A percentile compares a stretch with the other conserved stretches of the same genome.
Evolutionary conservation across 768 basidiomycete genomes (phyloP).

Genomic region (Mycena haematopus): DNA sequence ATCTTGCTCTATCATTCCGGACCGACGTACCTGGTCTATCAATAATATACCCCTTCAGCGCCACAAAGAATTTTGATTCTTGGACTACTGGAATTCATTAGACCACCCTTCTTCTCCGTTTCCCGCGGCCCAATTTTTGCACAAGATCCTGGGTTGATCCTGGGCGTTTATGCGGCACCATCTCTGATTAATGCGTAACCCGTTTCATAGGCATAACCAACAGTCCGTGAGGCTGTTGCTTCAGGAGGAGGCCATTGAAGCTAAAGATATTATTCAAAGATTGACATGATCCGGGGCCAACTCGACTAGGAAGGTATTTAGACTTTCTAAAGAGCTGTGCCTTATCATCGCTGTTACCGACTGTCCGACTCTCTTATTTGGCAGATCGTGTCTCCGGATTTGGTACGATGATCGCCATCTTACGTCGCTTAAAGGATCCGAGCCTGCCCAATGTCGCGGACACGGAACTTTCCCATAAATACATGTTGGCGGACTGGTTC

Average conservation of each 20-base stretch:
- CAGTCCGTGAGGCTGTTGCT: not conserved
- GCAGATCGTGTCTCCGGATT: conserved; percentile 28
- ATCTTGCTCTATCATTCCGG: not conserved
- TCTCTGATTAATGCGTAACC: not conserved
- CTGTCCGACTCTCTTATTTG: conserved; percentile 21
- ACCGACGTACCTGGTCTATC: conserved; percentile 7
- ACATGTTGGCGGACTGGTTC: conserved; percentile 25
- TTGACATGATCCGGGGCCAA: conserved; percentile 22
- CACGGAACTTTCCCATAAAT: conserved; percentile 24
- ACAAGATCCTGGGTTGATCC: not conserved
- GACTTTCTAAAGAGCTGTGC: not conserved
- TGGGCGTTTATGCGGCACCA: conserved; percentile 17
- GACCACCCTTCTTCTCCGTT: conserved; percentile 6
- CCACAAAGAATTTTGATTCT: conserved; percentile 13
- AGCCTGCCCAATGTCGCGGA: conserved; percentile 11
- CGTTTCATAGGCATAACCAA: conserved; percentile 14
- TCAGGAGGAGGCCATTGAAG: too few relatives aligned
- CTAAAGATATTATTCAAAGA: not conserved
- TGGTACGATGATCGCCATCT: conserved; percentile 20
- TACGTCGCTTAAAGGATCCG: conserved; percentile 21
- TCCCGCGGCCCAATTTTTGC: conserved; percentile 2
- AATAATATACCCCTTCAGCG: conserved; percentile 9
- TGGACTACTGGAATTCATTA: conserved; percentile 18
- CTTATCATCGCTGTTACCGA: not conserved
- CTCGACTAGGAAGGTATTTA: conserved; percentile 8